These are phyloP conservation scores for Cryptosporidium baileyi DNA, from an alignment of 169 alveolate genomes.

Conservation along the genomic window DNA sequence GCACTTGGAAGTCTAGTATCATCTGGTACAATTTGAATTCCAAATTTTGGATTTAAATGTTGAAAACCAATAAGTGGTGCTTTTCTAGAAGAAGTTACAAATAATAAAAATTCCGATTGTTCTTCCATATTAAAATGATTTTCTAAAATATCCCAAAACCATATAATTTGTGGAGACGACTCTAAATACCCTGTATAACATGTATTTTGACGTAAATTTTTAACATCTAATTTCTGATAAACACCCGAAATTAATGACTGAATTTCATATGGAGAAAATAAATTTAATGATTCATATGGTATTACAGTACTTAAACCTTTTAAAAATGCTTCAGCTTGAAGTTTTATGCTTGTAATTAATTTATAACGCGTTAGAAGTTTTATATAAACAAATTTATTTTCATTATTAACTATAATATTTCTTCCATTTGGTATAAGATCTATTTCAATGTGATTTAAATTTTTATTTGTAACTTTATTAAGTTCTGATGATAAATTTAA, in stretches of 20 bases:
- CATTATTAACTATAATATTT: slow-evolving; percentile 77
- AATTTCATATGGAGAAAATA: slow-evolving; percentile 92
- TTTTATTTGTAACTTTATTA: neutral
- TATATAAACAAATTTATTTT: slow-evolving; percentile 86
- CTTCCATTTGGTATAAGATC: slow-evolving; percentile 80
- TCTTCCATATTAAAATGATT: slow-evolving; percentile 84
- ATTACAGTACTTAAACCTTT: slow-evolving; percentile 90
- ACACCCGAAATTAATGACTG: slow-evolving; percentile 93
- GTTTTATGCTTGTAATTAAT: slow-evolving; percentile 85
- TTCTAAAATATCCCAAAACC: slow-evolving; percentile 93
- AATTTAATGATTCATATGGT: slow-evolving; percentile 87
- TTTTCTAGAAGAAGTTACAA: slow-evolving; percentile 95
- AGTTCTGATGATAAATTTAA: slow-evolving; percentile 4
- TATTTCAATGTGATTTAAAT: slow-evolving; percentile 5
- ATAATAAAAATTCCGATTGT: slow-evolving; percentile 88
- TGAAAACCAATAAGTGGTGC: slow-evolving; percentile 94
- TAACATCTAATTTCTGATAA: slow-evolving; percentile 85
- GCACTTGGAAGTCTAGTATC: slow-evolving; percentile 92
- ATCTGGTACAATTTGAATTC: slow-evolving; percentile 88
- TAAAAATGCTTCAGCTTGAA: slow-evolving; percentile 84
- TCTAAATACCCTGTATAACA: slow-evolving; percentile 87
- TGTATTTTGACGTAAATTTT: slow-evolving; percentile 86
- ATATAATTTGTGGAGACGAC: slow-evolving; percentile 81
- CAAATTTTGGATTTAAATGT: slow-evolving; percentile 90
- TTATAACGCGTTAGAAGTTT: slow-evolving; percentile 87